phyloP scores from a whole-genome alignment of 78 protist genomes.

The Pigoraptor vietnamica region DNA sequence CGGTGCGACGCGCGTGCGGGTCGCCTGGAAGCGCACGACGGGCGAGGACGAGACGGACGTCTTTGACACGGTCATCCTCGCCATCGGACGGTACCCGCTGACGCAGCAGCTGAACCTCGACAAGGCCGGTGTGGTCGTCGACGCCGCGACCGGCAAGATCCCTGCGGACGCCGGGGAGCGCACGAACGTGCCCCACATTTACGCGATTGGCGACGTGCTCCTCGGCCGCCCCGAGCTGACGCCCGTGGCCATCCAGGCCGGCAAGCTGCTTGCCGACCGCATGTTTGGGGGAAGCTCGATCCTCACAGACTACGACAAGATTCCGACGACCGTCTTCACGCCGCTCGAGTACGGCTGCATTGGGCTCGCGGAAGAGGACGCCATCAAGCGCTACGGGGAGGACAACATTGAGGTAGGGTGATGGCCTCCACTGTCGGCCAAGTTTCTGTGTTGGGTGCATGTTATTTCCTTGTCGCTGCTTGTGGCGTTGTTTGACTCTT shows the following conservation, averaged over 20 bases:
- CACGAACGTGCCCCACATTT: constrained; percentile 71
- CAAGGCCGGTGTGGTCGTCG: constrained; percentile 28
- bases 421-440: constrained; percentile 3
- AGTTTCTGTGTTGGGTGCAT: not conserved
- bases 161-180: constrained; percentile 34
- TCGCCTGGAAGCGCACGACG: not conserved
- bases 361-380: constrained; percentile 85
- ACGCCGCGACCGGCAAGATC: constrained; percentile 52
- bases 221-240: constrained; percentile 82
- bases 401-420: constrained; percentile 71
- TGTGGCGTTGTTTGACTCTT: not conserved
- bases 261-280: constrained; percentile 67
- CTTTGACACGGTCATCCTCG: constrained; percentile 86
- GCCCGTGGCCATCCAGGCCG: constrained; percentile 90
- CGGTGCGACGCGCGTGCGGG: not conserved
- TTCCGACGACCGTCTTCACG: constrained; percentile 94
- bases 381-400: constrained; percentile 59
- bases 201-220: constrained; percentile 73
- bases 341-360: constrained; percentile 88
- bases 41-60: not conserved
- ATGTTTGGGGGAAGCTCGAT: constrained; percentile 41
- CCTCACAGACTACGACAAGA: constrained; percentile 44
- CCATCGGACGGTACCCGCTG: constrained; percentile 78
- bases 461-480: not conserved
- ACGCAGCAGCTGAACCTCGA: constrained; percentile 55